Evolutionary conservation across 2,329 filamentous ascomycete species (phyloP).

Genomic region (Chaetomiaceae sp.): DNA sequence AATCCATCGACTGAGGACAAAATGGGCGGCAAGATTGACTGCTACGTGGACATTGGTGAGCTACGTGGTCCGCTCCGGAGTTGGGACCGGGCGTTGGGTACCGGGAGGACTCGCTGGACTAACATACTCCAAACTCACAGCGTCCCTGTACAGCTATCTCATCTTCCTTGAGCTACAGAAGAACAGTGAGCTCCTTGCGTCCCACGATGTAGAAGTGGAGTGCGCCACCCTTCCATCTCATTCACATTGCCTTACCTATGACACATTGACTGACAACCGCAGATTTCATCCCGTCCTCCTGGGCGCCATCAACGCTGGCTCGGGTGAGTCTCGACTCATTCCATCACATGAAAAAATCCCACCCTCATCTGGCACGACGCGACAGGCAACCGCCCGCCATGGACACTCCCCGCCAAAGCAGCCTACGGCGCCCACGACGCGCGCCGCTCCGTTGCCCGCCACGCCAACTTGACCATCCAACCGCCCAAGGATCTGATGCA

Average conservation of each 20-base stretch:
- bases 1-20: constrained; percentile 9
- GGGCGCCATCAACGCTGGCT: constrained; percentile 56
- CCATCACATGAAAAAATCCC: not conserved
- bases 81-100: too few species aligned
- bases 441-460: constrained; percentile 33
- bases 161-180: constrained; percentile 51
- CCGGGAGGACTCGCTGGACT: not conserved
- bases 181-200: constrained; percentile 48
- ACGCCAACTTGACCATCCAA: constrained; percentile 33
- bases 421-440: constrained; percentile 44
- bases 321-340: constrained; percentile 36
- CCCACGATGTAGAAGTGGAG: constrained; percentile 60
- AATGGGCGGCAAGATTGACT: constrained; percentile 59
- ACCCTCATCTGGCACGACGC: too few species aligned
- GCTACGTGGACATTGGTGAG: constrained; percentile 24
- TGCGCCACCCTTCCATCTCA: constrained; percentile 34
- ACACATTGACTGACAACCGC: not conserved
- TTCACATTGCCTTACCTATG: not conserved
- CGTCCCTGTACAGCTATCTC: constrained; percentile 57
- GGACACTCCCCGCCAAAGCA: constrained; percentile 63
- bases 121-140: constrained; percentile 34
- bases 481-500: constrained; percentile 40
- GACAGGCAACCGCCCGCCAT: constrained; percentile 67
- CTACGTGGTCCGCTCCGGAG: too few species aligned
- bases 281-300: constrained; percentile 69